Evolutionary conservation across 306 rosid species (phyloP), one percentile per base, ranked within the genome.

Genomic region (Albizia julibrissin): DNA sequence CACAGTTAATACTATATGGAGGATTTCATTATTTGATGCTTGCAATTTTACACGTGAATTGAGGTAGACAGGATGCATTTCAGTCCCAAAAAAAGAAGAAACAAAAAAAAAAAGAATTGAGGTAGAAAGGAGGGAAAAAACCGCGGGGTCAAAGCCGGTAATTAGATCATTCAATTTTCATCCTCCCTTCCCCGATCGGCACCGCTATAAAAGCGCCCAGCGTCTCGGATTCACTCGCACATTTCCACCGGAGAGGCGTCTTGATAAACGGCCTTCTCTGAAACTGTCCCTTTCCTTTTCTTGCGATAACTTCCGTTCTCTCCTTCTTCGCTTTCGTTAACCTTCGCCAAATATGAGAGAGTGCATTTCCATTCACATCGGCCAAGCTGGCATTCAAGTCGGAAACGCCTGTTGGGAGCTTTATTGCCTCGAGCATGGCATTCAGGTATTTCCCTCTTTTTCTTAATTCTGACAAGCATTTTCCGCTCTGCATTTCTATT

Each of bases 391-490:
- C 44, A 90, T 88, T 80, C 93, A 90, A 83, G 91, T 90, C 78
- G 89, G 91, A 59, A 90, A 90, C 77, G 90, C 93, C 31, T 90
- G 91, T 87, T 90, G 91, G 91, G 93, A 90, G 79, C 90, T 90
- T 52, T 90, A 90, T 75, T 90, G 90, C 80, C 91, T 90, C 75
- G 93, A 90, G 81, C 93, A 90, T 49, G 93, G 90, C 79, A 90
- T 88, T 81, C 93, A 90, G 90, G 92, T 89, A 46, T 13, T 59
- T 46, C 46, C 69, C 10, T 77, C 19, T 10, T 67, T 27, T 42
- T 68, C 33, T 29, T 46, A 33, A 16, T 52, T 64, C 75, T 15
- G 27, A 54, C 0, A 3, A 42, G 69, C 68, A 43, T 11, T 54
- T 31, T 1, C 66, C 19, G 2, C 15, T 1, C 16, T 74, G 21